Evolutionary conservation across 257 asterid genomes (phyloP).

Genomic region (Fraxinus anomala): DNA sequence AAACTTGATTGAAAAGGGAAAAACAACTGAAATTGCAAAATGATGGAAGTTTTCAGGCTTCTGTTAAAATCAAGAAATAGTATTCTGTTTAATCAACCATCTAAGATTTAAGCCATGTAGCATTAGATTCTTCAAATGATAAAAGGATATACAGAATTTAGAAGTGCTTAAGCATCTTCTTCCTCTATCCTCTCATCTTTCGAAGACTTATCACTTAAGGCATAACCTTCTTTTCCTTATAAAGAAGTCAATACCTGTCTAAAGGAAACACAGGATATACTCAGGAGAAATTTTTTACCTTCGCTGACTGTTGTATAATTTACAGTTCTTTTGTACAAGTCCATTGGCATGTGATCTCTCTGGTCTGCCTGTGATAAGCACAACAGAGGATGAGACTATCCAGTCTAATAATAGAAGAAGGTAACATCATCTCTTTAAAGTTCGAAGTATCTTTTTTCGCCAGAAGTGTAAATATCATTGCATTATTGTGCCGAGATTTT

Average conservation of each 20-base stretch:
- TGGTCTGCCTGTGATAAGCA: constrained; percentile 43
- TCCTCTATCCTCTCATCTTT: neutral
- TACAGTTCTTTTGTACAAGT: constrained; percentile 59
- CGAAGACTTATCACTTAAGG: no score
- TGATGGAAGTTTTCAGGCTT: neutral
- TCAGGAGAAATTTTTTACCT: neutral
- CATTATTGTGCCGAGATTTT: neutral
- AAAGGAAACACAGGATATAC: neutral
- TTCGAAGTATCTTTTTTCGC: neutral
- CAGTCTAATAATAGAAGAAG: constrained; percentile 47
- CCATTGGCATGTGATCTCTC: constrained; percentile 64
- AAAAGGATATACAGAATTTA: no score
- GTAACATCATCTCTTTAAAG: constrained; percentile 32
- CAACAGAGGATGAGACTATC: constrained; percentile 32
- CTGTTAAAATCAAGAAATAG: neutral
- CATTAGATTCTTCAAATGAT: no score
- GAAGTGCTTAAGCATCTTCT: neutral
- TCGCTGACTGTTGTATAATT: neutral
- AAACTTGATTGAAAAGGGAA: neutral
- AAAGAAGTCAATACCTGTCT: neutral
- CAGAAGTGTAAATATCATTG: neutral
- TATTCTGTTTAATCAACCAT: neutral
- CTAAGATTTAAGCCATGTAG: no score
- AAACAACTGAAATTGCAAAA: neutral
- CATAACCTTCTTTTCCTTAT: neutral